phyloP scores from a whole-genome alignment of 257 asterid species.

The Ilex aquifolium region DNA sequence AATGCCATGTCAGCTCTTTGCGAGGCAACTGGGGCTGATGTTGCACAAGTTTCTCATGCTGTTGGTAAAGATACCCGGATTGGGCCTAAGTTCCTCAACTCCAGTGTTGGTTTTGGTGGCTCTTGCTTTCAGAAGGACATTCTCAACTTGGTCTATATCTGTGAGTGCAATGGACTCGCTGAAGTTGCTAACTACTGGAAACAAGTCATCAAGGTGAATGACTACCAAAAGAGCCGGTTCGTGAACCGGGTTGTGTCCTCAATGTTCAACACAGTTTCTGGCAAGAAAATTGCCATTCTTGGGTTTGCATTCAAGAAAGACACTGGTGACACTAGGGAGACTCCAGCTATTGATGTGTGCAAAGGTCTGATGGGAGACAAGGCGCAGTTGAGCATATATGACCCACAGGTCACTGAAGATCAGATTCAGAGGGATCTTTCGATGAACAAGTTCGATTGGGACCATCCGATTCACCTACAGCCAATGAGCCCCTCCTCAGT shows the following conservation, averaged over 20 bases:
- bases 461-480: constrained; percentile 32
- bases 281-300: constrained; percentile 37
- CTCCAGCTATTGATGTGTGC: constrained; percentile 48
- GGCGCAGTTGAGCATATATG: constrained; percentile 39
- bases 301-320: constrained; percentile 58
- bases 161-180: constrained; percentile 46
- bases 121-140: constrained; percentile 57
- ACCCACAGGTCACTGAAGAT: constrained; percentile 41
- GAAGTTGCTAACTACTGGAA: constrained; percentile 53
- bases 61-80: constrained; percentile 43
- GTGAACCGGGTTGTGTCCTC: constrained; percentile 40
- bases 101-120: constrained; percentile 56
- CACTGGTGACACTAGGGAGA: constrained; percentile 50
- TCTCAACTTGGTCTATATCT: constrained; percentile 40
- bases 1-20: constrained; percentile 42
- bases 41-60: constrained; percentile 33
- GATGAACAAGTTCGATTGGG: constrained; percentile 45
- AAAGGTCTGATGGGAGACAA: constrained; percentile 40
- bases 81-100: constrained; percentile 47
- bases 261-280: constrained; percentile 50
- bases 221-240: constrained; percentile 43
- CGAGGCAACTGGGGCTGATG: constrained; percentile 47
- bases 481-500: constrained; percentile 18
- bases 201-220: constrained; percentile 46
- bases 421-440: constrained; percentile 40